Conservation (phyloP, 768 basidiomycete genomes). For the Boletus rubescentipes region DNA sequence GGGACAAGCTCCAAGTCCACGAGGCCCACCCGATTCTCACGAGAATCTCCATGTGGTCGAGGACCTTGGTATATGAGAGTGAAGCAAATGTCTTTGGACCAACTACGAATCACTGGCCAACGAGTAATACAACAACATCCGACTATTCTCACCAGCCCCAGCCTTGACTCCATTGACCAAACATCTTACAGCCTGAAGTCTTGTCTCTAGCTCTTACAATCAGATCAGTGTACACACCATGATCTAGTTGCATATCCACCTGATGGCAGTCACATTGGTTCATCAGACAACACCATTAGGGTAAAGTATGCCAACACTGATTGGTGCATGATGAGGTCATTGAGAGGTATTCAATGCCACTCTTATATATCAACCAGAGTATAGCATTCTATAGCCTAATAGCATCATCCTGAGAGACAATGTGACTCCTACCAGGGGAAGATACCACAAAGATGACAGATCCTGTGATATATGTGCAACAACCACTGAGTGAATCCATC, state of each 20-base stretch:
- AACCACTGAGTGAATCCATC: background rate
- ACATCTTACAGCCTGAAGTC: no score
- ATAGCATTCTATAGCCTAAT: background rate
- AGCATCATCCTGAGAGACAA: background rate
- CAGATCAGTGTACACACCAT: background rate
- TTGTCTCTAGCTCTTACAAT: no score
- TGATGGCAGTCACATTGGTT: constrained; percentile 1
- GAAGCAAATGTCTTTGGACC: background rate
- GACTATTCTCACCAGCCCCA: no score
- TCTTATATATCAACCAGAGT: background rate
- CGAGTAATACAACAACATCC: no score
- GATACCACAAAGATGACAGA: background rate
- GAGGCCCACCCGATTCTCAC: constrained; percentile 18
- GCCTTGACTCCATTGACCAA: no score
- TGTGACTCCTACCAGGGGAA: background rate
- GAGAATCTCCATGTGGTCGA: background rate
- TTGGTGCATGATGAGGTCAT: background rate
- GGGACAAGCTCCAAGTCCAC: constrained; percentile 20
- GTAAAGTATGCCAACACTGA: background rate
- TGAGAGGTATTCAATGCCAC: background rate
- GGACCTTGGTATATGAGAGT: no score
- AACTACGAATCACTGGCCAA: no score
- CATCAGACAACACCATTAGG: background rate
- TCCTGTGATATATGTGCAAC: background rate
- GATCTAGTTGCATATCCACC: background rate